These are phyloP conservation scores for Singerocomus inundabilis DNA, from an alignment of 1,284 basidiomycete genomes.

Conservation along the genomic window DNA sequence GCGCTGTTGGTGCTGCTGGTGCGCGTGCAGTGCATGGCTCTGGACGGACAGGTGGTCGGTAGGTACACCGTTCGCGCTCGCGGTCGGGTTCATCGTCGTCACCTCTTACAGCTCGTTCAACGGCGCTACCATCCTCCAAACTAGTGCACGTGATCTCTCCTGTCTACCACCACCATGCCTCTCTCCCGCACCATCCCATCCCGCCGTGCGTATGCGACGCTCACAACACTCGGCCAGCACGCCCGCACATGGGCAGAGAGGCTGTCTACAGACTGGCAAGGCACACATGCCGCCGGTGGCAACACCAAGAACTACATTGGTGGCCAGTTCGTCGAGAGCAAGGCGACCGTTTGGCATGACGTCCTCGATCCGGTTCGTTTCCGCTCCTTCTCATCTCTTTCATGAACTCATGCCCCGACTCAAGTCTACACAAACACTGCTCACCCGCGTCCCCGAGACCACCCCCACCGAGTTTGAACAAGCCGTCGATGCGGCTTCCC, in stretches of 20 bases:
- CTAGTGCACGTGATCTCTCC: slow-evolving; percentile 12
- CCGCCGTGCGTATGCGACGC: slow-evolving; percentile 44
- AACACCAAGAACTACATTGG: slow-evolving; percentile 89
- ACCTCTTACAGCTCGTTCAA: no score
- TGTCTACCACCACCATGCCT: no score
- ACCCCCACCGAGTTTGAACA: slow-evolving; percentile 79
- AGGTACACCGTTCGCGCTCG: slow-evolving; percentile 15
- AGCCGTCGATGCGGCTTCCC: slow-evolving; percentile 84
- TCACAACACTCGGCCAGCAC: slow-evolving; percentile 48
- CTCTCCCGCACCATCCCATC: slow-evolving; percentile 10
- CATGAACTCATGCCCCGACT: background rate
- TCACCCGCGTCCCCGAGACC: slow-evolving; percentile 90
- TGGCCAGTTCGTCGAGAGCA: slow-evolving; percentile 85
- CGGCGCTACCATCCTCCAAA: background rate
- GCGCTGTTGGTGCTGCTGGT: slow-evolving; percentile 18
- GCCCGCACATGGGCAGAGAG: slow-evolving; percentile 62
- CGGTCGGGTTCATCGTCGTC: slow-evolving; percentile 20
- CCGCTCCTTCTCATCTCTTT: background rate
- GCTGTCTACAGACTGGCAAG: slow-evolving; percentile 76
- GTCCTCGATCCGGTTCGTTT: slow-evolving; percentile 79
- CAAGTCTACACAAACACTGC: slow-evolving; percentile 84
- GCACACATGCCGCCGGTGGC: slow-evolving; percentile 79
- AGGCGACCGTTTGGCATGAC: slow-evolving; percentile 76
- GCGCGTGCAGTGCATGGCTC: slow-evolving; percentile 13
- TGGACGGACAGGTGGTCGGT: slow-evolving; percentile 14